Conservation (phyloP, 1,139 yeast species). For the Yamadazyma taylorii region DNA sequence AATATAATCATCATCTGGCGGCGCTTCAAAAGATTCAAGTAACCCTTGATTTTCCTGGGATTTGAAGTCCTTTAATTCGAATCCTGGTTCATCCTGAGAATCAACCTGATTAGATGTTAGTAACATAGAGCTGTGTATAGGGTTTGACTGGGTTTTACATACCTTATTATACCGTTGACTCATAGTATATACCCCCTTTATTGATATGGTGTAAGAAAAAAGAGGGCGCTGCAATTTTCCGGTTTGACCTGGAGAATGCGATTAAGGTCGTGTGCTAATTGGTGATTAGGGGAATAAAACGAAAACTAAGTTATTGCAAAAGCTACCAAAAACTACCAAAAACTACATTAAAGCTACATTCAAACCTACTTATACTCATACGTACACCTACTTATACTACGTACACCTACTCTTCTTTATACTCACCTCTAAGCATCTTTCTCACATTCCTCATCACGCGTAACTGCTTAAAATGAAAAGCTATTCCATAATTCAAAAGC, state of each 20-base stretch:
- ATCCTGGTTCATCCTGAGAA: background rate
- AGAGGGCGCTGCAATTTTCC: conserved; percentile 10
- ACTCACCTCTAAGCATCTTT: conserved; percentile 5
- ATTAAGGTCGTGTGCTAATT: conserved; percentile 2
- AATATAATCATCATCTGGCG: conserved; percentile 9
- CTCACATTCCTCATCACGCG: conserved; percentile 21
- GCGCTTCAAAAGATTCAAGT: conserved; percentile 14
- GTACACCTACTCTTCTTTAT: background rate
- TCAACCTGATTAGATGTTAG: conserved; percentile 7
- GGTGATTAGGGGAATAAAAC: no score
- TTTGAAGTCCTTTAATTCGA: conserved; percentile 10
- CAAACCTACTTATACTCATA: no score
- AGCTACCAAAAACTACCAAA: no score
- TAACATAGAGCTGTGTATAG: no score
- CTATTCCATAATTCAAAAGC: conserved; percentile 26
- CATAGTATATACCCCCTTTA: conserved; percentile 7
- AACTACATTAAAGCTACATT: no score
- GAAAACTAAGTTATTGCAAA: background rate
- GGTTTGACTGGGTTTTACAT: no score
- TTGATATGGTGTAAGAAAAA: background rate
- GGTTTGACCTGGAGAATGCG: no score
- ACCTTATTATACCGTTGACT: conserved; percentile 13
- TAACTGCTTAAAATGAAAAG: conserved; percentile 31
- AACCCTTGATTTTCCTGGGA: conserved; percentile 9
- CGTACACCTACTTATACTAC: no score